Evolutionary conservation across 2,329 filamentous ascomycete species (phyloP).

Genomic region (Aschersonia sp.): DNA sequence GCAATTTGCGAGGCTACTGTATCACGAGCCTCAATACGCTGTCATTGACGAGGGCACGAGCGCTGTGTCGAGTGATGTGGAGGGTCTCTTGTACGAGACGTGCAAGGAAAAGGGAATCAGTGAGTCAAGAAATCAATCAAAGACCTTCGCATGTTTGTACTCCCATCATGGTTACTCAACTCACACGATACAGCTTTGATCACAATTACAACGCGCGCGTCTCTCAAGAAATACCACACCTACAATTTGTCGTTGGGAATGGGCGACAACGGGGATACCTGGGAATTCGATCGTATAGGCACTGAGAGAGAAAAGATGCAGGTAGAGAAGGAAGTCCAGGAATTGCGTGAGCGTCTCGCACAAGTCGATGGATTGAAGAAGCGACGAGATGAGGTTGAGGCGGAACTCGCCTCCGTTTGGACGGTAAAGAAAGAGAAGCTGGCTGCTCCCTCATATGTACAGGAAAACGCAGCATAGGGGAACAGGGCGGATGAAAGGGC

Average conservation of each 20-base stretch:
- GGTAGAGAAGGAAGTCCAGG: conserved; percentile 79
- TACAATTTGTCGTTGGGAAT: conserved; percentile 77
- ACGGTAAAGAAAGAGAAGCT: conserved; percentile 35
- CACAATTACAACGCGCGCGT: conserved; percentile 88
- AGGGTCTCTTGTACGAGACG: conserved; percentile 82
- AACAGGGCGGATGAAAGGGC: too few species aligned
- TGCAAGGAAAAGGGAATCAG: conserved; percentile 90
- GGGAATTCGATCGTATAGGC: conserved; percentile 88
- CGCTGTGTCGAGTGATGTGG: conserved; percentile 86
- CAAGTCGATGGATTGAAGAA: conserved; percentile 77
- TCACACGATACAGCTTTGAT: conserved; percentile 52
- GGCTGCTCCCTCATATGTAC: conserved; percentile 29
- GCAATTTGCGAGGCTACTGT: conserved; percentile 77
- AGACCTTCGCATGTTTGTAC: too few species aligned
- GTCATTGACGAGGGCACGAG: conserved; percentile 94
- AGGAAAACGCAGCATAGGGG: neutral
- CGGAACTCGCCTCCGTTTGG: conserved; percentile 56
- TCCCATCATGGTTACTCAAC: neutral
- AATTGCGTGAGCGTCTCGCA: conserved; percentile 64
- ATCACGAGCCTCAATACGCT: conserved; percentile 89
- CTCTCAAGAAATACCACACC: conserved; percentile 89
- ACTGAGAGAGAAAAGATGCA: conserved; percentile 86
- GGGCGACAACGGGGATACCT: conserved; percentile 69
- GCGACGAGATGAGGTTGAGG: conserved; percentile 67
- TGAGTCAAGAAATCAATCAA: conserved; percentile 29